Conservation (phyloP, 768 basidiomycete species). For the Termitomyces sp. region DNA sequence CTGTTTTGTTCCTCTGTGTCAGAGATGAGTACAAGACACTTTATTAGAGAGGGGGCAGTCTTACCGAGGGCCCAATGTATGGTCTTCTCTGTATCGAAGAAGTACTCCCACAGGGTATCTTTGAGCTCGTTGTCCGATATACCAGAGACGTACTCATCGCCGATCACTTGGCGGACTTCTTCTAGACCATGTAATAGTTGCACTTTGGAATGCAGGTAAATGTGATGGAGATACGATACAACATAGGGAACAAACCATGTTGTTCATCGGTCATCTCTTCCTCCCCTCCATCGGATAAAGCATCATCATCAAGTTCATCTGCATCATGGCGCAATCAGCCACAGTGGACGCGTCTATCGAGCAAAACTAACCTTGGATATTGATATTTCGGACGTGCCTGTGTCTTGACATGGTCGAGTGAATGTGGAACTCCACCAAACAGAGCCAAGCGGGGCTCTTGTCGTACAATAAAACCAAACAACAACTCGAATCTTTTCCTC, state of each 20-base stretch:
- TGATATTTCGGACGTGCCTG: conserved; percentile 80
- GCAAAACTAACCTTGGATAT: conserved; percentile 54
- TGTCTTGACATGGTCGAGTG: conserved; percentile 79
- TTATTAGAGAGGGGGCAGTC: conserved; percentile 17
- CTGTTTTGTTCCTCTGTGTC: conserved; percentile 63
- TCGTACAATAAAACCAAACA: conserved; percentile 18
- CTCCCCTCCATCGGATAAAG: conserved; percentile 71
- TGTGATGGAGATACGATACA: neutral
- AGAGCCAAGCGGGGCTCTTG: neutral
- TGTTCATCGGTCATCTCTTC: conserved; percentile 81
- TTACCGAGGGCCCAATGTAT: conserved; percentile 70
- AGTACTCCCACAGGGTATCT: conserved; percentile 81
- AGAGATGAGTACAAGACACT: conserved; percentile 9
- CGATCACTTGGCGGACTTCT: conserved; percentile 62
- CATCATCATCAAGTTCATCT: conserved; percentile 88
- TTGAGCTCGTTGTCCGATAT: conserved; percentile 72
- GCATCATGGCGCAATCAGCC: conserved; percentile 4
- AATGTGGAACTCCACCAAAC: conserved; percentile 3
- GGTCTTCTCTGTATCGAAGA: conserved; percentile 79
- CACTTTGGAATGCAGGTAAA: conserved; percentile 27
- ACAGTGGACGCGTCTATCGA: neutral
- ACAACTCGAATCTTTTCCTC: neutral
- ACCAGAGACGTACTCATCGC: conserved; percentile 56
- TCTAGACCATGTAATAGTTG: conserved; percentile 71
- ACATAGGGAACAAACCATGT: conserved; percentile 43